phyloP scores from a whole-genome alignment of 441 rosid genomes.

The Macaranga tanarius region DNA sequence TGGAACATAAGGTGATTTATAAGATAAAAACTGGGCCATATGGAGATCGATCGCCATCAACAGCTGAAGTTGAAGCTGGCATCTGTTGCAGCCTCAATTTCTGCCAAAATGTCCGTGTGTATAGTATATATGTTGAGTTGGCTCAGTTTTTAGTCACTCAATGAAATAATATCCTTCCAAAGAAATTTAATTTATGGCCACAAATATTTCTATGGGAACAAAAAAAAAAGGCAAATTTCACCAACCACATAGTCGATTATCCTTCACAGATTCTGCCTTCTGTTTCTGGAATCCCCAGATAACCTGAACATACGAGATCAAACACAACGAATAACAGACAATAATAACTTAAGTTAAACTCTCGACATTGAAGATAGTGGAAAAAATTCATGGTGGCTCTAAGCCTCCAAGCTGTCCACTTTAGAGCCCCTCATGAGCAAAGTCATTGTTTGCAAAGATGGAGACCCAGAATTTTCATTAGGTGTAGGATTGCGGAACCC shows the following conservation, averaged over 20 bases:
- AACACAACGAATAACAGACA: background rate
- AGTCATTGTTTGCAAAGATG: conserved; percentile 19
- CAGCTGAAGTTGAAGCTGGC: conserved; percentile 15
- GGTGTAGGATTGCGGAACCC: conserved; percentile 77
- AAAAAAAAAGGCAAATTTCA: conserved; percentile 3
- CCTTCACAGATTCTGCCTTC: background rate
- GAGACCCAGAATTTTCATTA: conserved; percentile 23
- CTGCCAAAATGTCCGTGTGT: background rate
- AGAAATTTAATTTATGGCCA: conserved; percentile 31
- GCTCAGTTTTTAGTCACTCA: background rate
- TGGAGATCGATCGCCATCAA: too few relatives aligned
- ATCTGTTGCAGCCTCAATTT: conserved; percentile 20
- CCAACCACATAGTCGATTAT: background rate
- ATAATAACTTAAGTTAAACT: background rate
- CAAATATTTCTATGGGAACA: conserved; percentile 8
- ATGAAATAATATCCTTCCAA: background rate
- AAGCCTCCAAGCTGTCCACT: conserved; percentile 48
- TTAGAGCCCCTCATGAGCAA: conserved; percentile 12
- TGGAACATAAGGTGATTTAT: too few relatives aligned
- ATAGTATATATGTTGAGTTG: too few relatives aligned
- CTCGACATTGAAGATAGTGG: background rate
- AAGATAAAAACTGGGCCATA: too few relatives aligned
- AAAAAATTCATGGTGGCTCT: conserved; percentile 58
- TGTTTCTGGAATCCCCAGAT: background rate
- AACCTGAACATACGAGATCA: background rate